Base-by-base conservation (phyloP, 306 rosid species). In the Ammopiptanthus mongolicus region DNA sequence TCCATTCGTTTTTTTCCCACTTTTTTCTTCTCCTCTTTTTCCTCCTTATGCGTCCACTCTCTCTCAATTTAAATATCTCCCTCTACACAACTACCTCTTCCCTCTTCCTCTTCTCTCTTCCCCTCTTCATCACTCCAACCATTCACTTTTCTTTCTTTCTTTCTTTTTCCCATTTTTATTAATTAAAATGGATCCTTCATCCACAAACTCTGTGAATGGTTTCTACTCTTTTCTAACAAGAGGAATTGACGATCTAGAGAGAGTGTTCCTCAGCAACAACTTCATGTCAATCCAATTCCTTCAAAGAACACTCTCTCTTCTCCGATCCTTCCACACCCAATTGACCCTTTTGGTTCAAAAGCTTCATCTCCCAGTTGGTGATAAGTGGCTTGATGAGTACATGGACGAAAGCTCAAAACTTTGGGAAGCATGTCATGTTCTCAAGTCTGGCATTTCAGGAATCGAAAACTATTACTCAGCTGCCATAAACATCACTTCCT, bases 271-370 rank as follows among this genome's bases (percentile, higher is more conserved):
- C 3, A 86, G 84, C 17, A 96, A 82, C 56, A 96, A 89, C 82
- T 96, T 92, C 94, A 96, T 92, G 99, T 96, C 99, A 78, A 86
- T 96, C 83, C 99, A 96, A 83, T 96, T 96, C 85, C 97, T 96
- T 14, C 99, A 96, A 73, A 82, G 97, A 52, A 82, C 85, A 22
- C 94, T 96, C n/a, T 85, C 98, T 2, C 91, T 89, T 42, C 96
- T 96, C 36, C 90, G 99, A 86, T 92, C 99, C 21, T 92, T 85
- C 44, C 99, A 96, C 80, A 90, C 98, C 65, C 99, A 92, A 63
- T 83, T 96, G 58, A 92, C 90, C 31, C 93, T 88, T 1, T 89
- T 96, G 22, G 99, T 96, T 31, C 99, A 96, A 47, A 96, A 92
- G 80, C 99, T 96, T 51, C 99, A 96, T 78, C 87, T 96, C 7